Conservation (phyloP, 768 basidiomycete genomes). For the Erythrobasidium yunnanense region DNA sequence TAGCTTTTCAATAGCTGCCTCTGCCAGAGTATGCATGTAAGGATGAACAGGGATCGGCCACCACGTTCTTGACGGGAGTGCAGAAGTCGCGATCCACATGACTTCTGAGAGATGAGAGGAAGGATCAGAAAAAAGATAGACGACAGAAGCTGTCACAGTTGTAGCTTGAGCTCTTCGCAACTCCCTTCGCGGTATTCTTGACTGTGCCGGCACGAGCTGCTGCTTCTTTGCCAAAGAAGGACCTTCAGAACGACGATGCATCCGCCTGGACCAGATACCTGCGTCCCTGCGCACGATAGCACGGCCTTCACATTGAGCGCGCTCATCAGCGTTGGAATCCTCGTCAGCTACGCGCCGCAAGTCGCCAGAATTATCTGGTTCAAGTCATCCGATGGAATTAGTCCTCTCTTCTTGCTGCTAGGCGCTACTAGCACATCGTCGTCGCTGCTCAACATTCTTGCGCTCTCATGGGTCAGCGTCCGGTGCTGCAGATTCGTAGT, state of each 20-base stretch:
- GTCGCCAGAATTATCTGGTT: constrained; percentile 41
- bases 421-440: constrained; percentile 48
- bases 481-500: constrained; percentile 70
- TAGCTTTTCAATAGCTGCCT: no score
- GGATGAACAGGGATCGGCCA: no score
- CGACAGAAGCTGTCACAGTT: no score
- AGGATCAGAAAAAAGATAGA: no score
- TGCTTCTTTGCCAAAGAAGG: not conserved
- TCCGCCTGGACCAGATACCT: constrained; percentile 18
- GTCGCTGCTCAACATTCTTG: constrained; percentile 50
- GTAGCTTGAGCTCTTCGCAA: no score
- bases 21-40: no score
- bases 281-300: constrained; percentile 1
- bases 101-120: no score
- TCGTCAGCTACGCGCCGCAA: constrained; percentile 76
- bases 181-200: no score
- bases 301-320: constrained; percentile 46
- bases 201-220: not conserved
- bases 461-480: constrained; percentile 71
- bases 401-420: constrained; percentile 78
- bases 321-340: constrained; percentile 58
- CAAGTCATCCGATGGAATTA: constrained; percentile 75
- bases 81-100: no score
- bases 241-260: constrained; percentile 1
- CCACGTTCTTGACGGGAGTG: no score